These are phyloP conservation scores for Danielia reshetovae DNA, from an alignment of 805 yeast genomes.

Conservation along the genomic window DNA sequence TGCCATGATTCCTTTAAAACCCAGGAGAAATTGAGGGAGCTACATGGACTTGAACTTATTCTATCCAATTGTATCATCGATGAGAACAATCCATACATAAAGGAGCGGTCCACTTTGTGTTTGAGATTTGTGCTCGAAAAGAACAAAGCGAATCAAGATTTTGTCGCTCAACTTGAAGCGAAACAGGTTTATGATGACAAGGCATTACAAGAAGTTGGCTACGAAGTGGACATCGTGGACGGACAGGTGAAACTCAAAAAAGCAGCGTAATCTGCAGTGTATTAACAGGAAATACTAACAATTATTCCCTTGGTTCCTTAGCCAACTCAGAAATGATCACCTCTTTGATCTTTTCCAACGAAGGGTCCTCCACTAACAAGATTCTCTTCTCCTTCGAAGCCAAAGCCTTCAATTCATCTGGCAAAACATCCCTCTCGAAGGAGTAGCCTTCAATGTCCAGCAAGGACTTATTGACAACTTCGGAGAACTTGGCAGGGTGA, in stretches of 20 bases:
- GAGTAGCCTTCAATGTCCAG: slow-evolving; percentile 64
- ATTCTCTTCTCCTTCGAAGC: slow-evolving; percentile 71
- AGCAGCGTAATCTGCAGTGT: slow-evolving; percentile 3
- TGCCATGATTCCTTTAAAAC: slow-evolving; percentile 47
- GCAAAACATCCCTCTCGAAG: slow-evolving; percentile 84
- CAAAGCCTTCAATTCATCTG: slow-evolving; percentile 77
- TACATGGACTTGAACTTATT: slow-evolving; percentile 66
- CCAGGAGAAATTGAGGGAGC: slow-evolving; percentile 65
- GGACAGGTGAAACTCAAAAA: slow-evolving; percentile 63
- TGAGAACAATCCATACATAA: slow-evolving; percentile 80
- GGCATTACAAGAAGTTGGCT: slow-evolving; percentile 65
- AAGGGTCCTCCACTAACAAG: slow-evolving; percentile 64
- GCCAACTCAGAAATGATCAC: slow-evolving; percentile 69
- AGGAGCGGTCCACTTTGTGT: slow-evolving; percentile 81
- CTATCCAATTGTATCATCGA: slow-evolving; percentile 83
- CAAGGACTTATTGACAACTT: slow-evolving; percentile 85
- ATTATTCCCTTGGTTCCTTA: slow-evolving; percentile 14
- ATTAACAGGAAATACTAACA: too few species aligned
- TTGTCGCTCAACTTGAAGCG: slow-evolving; percentile 78
- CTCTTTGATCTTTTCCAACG: slow-evolving; percentile 67
- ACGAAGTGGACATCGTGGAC: slow-evolving; percentile 64
- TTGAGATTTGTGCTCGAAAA: slow-evolving; percentile 61
- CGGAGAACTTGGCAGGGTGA: slow-evolving; percentile 98
- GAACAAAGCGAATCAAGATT: slow-evolving; percentile 67
- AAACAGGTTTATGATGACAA: slow-evolving; percentile 55